Percentiles rank a stretch among this genome's conserved stretches.
phyloP scores from a whole-genome alignment of 2,329 filamentous ascomycete species.

The Phyllosticta ampelicida region DNA sequence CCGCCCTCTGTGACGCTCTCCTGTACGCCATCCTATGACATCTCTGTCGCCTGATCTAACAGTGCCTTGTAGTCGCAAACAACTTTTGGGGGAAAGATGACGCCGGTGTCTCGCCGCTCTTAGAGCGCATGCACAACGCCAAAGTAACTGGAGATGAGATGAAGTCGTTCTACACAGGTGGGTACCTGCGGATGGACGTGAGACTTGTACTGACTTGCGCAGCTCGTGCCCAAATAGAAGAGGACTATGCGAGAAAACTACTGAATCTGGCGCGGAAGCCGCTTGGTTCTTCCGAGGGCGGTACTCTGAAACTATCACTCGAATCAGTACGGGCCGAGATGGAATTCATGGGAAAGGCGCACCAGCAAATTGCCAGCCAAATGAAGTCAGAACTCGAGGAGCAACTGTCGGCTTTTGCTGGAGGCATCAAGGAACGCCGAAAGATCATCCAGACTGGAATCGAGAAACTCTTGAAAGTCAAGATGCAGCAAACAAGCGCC shows the following conservation, averaged over 20 bases:
- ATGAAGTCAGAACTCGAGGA: slow-evolving; percentile 97
- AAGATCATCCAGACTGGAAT: slow-evolving; percentile 94
- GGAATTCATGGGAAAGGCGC: slow-evolving; percentile 87
- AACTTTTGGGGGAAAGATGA: slow-evolving; percentile 99
- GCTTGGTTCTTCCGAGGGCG: slow-evolving; percentile 76
- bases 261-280: slow-evolving; percentile 77
- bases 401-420: slow-evolving; percentile 79
- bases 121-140: slow-evolving; percentile 88
- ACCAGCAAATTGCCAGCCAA: slow-evolving; percentile 78
- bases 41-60: slow-evolving; percentile 29
- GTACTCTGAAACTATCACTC: slow-evolving; percentile 71
- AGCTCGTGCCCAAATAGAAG: slow-evolving; percentile 89
- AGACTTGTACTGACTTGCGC: slow-evolving; percentile 11
- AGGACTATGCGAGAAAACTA: slow-evolving; percentile 88
- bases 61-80: slow-evolving; percentile 65
- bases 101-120: slow-evolving; percentile 80
- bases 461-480: slow-evolving; percentile 86
- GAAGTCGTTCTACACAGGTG: slow-evolving; percentile 78
- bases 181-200: slow-evolving; percentile 16
- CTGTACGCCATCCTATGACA: slow-evolving; percentile 39
- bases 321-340: slow-evolving; percentile 83
- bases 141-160: slow-evolving; percentile 94
- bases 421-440: slow-evolving; percentile 88
- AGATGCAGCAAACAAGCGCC: slow-evolving; percentile 77
- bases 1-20: slow-evolving; percentile 56